Percentiles rank a stretch among this genome's conserved stretches.
These are phyloP conservation scores for Phytophthora sansomeana DNA, from an alignment of 352 stramenopile genomes.

Conservation along the genomic window DNA sequence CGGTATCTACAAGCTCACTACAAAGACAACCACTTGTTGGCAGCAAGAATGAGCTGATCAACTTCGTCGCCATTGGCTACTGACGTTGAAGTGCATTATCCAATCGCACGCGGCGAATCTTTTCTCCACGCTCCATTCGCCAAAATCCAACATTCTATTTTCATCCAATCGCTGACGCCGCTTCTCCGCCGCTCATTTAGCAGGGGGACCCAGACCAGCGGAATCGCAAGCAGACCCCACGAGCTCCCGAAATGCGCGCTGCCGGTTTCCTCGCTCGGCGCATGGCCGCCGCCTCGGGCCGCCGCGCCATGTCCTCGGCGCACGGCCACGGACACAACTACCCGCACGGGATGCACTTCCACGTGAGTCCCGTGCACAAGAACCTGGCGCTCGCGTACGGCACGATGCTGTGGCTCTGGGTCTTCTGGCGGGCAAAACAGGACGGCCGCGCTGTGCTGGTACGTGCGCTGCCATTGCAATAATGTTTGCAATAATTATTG, in stretches of 20 bases:
- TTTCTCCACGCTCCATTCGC: constrained; percentile 7
- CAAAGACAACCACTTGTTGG: no score
- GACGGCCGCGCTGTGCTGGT: constrained; percentile 85
- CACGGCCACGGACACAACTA: constrained; percentile 71
- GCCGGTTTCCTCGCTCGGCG: constrained; percentile 63
- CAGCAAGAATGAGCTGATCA: no score
- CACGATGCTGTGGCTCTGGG: constrained; percentile 92
- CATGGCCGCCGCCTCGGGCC: constrained; percentile 44
- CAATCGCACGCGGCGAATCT: background rate
- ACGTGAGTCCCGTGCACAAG: constrained; percentile 90
- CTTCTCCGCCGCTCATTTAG: constrained; percentile 36
- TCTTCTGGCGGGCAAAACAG: constrained; percentile 92
- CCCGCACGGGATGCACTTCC: constrained; percentile 90
- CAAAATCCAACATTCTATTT: constrained; percentile 7
- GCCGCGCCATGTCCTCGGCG: constrained; percentile 67
- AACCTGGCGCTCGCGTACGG: constrained; percentile 87
- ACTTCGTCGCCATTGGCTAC: background rate
- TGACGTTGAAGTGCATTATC: background rate
- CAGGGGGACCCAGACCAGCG: constrained; percentile 21
- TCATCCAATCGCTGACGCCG: constrained; percentile 19
- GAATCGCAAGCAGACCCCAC: constrained; percentile 16
- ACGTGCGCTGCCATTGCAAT: constrained; percentile 15
- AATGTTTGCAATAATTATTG: background rate
- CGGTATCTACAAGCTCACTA: no score
- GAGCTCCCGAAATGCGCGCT: constrained; percentile 39